Conservation (phyloP, 2,329 filamentous ascomycete genomes). For the Trichoderma gracile region DNA sequence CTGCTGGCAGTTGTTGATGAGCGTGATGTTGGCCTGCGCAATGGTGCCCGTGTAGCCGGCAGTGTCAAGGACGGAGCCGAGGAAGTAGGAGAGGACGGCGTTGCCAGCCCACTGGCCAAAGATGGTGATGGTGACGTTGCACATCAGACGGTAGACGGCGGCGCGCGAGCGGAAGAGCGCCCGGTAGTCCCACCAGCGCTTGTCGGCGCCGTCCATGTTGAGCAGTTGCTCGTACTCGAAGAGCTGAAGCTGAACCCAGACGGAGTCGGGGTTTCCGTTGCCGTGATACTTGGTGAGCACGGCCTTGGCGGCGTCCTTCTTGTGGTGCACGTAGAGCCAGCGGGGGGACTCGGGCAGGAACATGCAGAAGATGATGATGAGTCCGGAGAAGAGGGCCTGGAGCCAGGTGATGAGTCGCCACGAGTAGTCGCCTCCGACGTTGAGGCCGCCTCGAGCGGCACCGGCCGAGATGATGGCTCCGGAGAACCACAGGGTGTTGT, state of each 20-base stretch:
- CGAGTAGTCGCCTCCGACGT: constrained; percentile 32
- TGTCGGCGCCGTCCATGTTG: constrained; percentile 47
- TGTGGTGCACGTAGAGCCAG: constrained; percentile 45
- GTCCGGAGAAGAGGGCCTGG: constrained; percentile 46
- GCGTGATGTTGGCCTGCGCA: constrained; percentile 50
- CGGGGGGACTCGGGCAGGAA: constrained; percentile 47
- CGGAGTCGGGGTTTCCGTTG: constrained; percentile 45
- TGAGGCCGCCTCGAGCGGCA: constrained; percentile 47
- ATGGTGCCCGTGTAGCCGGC: constrained; percentile 47
- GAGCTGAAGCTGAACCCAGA: constrained; percentile 50
- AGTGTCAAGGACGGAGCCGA: constrained; percentile 50
- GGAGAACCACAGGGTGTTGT: constrained; percentile 48
- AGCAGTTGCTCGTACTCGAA: constrained; percentile 47
- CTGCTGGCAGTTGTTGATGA: constrained; percentile 54
- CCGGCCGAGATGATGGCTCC: constrained; percentile 55
- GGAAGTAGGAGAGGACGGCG: constrained; percentile 51
- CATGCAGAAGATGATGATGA: constrained; percentile 41
- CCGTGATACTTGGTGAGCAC: constrained; percentile 46
- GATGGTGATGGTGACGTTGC: constrained; percentile 45
- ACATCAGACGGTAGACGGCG: constrained; percentile 42
- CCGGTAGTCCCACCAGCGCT: constrained; percentile 51
- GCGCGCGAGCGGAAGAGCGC: constrained; percentile 46
- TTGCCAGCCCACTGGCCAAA: constrained; percentile 47
- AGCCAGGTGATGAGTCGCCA: constrained; percentile 47
- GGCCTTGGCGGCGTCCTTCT: constrained; percentile 39